A percentile compares a stretch with the other conserved stretches of the same genome.
phyloP scores from a whole-genome alignment of 1,284 basidiomycete species.

The Cryptococcus jaspeensis region DNA sequence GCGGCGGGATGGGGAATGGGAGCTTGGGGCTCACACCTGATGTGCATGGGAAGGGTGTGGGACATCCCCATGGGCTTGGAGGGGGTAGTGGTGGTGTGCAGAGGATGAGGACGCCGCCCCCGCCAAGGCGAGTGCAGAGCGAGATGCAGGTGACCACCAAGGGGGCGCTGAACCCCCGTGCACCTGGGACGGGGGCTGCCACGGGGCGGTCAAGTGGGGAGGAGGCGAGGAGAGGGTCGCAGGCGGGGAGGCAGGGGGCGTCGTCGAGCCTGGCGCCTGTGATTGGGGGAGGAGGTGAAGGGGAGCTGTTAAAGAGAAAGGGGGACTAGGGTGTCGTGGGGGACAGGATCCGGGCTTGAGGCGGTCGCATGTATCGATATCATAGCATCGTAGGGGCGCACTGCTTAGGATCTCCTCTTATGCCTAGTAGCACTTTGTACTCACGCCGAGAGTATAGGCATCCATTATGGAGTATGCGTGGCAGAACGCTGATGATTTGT shows the following conservation, averaged over 20 bases:
- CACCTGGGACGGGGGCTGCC: slow-evolving; percentile 2
- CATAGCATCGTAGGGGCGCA: no score
- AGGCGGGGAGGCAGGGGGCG: neutral
- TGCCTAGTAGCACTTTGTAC: no score
- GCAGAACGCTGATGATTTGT: no score
- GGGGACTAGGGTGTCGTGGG: neutral
- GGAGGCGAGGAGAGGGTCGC: neutral
- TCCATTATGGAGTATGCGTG: no score
- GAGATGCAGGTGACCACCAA: slow-evolving; percentile 19
- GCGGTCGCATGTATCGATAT: neutral
- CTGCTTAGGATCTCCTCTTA: no score
- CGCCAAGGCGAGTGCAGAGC: slow-evolving; percentile 32
- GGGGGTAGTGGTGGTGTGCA: neutral
- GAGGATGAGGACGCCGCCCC: slow-evolving; percentile 21
- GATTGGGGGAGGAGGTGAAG: neutral
- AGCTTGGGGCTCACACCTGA: slow-evolving; percentile 2
- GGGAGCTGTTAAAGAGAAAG: slow-evolving; percentile 3
- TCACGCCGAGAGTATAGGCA: no score
- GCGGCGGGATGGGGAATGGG: neutral
- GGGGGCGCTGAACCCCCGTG: neutral
- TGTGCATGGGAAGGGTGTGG: slow-evolving; percentile 4
- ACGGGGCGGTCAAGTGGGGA: slow-evolving; percentile 1
- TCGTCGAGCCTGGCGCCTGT: neutral
- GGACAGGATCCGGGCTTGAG: no score
- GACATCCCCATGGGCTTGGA: neutral